Base-by-base conservation (phyloP, 179 eudicot species). In the Monotropa hypopitys region DNA sequence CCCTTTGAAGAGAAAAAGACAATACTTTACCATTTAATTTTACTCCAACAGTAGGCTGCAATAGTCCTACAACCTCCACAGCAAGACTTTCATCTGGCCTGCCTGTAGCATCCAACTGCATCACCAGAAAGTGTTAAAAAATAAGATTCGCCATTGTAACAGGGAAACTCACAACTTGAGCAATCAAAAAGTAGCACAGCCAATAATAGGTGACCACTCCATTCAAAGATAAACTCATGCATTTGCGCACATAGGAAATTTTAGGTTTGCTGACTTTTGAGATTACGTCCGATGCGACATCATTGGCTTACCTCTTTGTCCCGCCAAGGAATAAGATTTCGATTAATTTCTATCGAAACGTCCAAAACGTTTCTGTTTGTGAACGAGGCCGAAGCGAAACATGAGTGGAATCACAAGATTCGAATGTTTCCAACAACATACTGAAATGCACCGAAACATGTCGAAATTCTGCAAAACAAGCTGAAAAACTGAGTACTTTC, bases 21-120 rank as follows among this genome's bases (percentile, higher is more conserved):
- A 94, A 70, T 74, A 83, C 63, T 68, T 87, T 92, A 72, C 87
- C 92, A 79, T 78, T 85, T 65, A 80, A 78, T 73, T 84, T 86
- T 80, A 88, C 97, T 74, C 86, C 94, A 62, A 72, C 59, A 74
- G 76, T 73, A 63, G 91, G 90, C 76, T 84, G 86, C 54, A 90
- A 86, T 46, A 88, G 86, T 78, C 96, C 93, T 50, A 83, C 76
- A 63, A 94, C 68, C 84, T 94, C 96, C 66, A 88, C 79, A 76
- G 91, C 77, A 78, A 94, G 96, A 86, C 94, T 90, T 85, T 94
- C 98, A 84, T 94, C 98, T 76, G 98, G 94, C 81, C 98, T 87
- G 57, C 98, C 98, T 18, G 87, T 83, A 72, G 98, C 97, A 87
- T 92, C 97, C 86, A 94, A 83, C 98, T 94, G 89, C 86, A 87